phyloP scores from a whole-genome alignment of 768 basidiomycete genomes.

The Termitomyces sp. region DNA sequence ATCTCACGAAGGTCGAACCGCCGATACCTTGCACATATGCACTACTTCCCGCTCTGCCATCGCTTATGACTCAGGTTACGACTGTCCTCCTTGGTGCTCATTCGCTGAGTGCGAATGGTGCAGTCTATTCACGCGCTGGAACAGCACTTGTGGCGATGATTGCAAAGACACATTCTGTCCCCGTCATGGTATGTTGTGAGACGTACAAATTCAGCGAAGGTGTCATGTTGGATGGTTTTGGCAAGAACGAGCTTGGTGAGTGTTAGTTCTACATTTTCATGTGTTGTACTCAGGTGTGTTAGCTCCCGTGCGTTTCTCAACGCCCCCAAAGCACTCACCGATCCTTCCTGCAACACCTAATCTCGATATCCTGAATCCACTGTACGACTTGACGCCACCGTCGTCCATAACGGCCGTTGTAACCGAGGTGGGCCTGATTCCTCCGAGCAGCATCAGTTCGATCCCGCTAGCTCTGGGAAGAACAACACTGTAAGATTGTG shows the following conservation, averaged over 20 bases:
- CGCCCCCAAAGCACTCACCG: slow-evolving; percentile 20
- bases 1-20: slow-evolving; percentile 51
- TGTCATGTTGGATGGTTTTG: slow-evolving; percentile 90
- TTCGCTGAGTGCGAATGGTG: slow-evolving; percentile 91
- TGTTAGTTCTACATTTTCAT: neutral
- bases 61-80: slow-evolving; percentile 75
- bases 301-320: slow-evolving; percentile 34
- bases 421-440: slow-evolving; percentile 94
- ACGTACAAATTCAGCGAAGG: slow-evolving; percentile 98
- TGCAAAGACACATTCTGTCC: slow-evolving; percentile 82
- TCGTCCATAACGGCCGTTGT: slow-evolving; percentile 92
- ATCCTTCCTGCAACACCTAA: slow-evolving; percentile 36
- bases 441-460: slow-evolving; percentile 84
- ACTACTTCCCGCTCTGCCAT: slow-evolving; percentile 80
- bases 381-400: slow-evolving; percentile 94
- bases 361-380: slow-evolving; percentile 76
- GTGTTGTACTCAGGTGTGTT: neutral
- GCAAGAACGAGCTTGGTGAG: slow-evolving; percentile 92
- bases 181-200: slow-evolving; percentile 95
- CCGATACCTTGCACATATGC: slow-evolving; percentile 87
- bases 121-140: slow-evolving; percentile 90
- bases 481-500: slow-evolving; percentile 30
- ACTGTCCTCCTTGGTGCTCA: slow-evolving; percentile 91
- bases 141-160: slow-evolving; percentile 97
- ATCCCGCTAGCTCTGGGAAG: slow-evolving; percentile 69